These are phyloP conservation scores for Leishmania tarentolae DNA, from an alignment of 208 protist genomes.

Conservation along the genomic window DNA sequence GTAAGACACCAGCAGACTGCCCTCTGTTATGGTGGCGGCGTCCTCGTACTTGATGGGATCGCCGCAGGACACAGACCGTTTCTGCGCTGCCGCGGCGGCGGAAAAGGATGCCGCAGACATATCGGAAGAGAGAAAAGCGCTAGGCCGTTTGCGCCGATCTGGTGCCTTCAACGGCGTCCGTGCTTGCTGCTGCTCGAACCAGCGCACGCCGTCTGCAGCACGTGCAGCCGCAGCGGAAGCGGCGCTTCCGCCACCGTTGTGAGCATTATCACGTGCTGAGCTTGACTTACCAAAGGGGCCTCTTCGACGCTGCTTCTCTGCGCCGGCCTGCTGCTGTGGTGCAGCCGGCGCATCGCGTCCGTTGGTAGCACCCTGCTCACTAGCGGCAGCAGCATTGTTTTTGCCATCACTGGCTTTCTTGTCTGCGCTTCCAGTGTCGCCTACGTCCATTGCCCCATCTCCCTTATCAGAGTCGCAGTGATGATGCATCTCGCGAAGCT, in stretches of 20 bases:
- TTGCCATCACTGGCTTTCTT: not conserved
- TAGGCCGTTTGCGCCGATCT: not conserved
- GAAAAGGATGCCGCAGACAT: not conserved
- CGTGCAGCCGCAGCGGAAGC: not conserved
- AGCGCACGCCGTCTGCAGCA: constrained; percentile 17
- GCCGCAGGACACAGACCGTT: not conserved
- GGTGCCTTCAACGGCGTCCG: constrained; percentile 4
- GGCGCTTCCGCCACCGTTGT: not conserved
- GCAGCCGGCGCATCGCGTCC: not conserved
- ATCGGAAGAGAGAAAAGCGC: not conserved
- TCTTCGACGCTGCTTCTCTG: not conserved
- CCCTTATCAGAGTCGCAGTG: not conserved
- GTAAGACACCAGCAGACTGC: constrained; percentile 56
- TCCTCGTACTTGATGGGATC: constrained; percentile 39
- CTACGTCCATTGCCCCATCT: not conserved
- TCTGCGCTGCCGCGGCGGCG: not conserved
- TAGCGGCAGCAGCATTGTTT: not conserved
- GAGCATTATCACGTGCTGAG: not conserved
- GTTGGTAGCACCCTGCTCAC: not conserved
- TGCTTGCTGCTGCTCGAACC: constrained; percentile 17
- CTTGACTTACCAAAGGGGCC: not conserved
- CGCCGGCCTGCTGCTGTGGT: not conserved
- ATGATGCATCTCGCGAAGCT: constrained; percentile 29
- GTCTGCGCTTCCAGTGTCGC: not conserved
- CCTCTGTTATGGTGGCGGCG: constrained; percentile 58